phyloP scores from a whole-genome alignment of 495 filamentous ascomycete species.

The Penicillium canariense region DNA sequence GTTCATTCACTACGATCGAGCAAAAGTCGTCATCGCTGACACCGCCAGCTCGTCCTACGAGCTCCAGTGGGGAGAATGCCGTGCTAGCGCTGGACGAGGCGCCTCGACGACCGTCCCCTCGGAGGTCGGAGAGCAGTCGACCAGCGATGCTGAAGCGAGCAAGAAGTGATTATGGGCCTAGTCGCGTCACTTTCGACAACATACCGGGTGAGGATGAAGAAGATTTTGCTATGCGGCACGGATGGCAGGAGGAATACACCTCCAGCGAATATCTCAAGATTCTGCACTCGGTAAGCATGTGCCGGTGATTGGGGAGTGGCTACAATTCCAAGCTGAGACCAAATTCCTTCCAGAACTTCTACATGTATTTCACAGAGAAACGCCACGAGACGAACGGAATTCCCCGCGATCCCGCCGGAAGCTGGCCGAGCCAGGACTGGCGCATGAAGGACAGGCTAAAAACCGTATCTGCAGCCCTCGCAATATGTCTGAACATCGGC shows the following conservation, averaged over 20 bases:
- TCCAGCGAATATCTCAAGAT: constrained; percentile 57
- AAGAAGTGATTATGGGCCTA: constrained; percentile 67
- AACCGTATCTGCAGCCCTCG: constrained; percentile 91
- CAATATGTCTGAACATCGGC: constrained; percentile 93
- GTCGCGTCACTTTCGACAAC: constrained; percentile 35
- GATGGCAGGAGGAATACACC: constrained; percentile 61
- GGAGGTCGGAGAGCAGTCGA: constrained; percentile 41
- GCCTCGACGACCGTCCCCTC: constrained; percentile 30
- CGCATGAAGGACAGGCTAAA: constrained; percentile 95
- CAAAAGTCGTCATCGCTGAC: constrained; percentile 26
- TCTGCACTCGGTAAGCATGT: constrained; percentile 53
- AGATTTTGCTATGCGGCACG: constrained; percentile 58
- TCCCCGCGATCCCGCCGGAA: constrained; percentile 62
- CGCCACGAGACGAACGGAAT: constrained; percentile 95
- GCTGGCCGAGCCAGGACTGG: constrained; percentile 81
- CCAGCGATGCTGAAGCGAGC: constrained; percentile 62
- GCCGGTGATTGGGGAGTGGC: not conserved
- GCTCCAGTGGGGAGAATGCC: constrained; percentile 34
- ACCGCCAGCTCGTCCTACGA: constrained; percentile 31
- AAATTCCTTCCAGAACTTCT: constrained; percentile 56
- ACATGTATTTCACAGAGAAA: constrained; percentile 99
- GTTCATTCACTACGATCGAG: constrained; percentile 41
- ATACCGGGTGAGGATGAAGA: constrained; percentile 41
- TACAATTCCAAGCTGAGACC: constrained; percentile 11
- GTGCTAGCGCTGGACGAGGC: constrained; percentile 19